phyloP scores from a whole-genome alignment of 2,329 filamentous ascomycete genomes.

The Arthrinium puccinioides region DNA sequence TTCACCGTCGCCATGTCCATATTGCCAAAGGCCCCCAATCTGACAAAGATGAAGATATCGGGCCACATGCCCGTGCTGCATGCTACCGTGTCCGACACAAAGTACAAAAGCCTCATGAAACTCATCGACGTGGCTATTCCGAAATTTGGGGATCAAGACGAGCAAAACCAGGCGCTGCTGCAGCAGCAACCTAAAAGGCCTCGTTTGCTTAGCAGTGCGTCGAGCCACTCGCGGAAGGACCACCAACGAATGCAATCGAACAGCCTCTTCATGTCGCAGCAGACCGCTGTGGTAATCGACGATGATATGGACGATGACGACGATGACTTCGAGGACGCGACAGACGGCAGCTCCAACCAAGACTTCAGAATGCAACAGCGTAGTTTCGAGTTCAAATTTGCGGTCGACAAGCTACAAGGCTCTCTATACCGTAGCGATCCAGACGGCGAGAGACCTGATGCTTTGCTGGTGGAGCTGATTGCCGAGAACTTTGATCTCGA shows the following conservation, averaged over 20 bases:
- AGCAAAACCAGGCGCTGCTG: conserved; percentile 23
- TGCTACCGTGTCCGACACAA: conserved; percentile 84
- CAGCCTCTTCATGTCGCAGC: conserved; percentile 62
- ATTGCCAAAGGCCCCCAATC: conserved; percentile 86
- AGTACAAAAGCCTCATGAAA: conserved; percentile 96
- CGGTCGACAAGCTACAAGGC: conserved; percentile 87
- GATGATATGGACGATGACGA: conserved; percentile 62
- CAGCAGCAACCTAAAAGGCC: conserved; percentile 31
- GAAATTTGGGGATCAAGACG: conserved; percentile 54
- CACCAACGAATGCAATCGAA: conserved; percentile 49
- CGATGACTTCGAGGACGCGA: conserved; percentile 60
- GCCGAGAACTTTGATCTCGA: conserved; percentile 83
- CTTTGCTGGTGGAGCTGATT: conserved; percentile 81
- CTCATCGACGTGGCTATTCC: conserved; percentile 93
- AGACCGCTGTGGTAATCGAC: conserved; percentile 73
- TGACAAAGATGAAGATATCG: conserved; percentile 86
- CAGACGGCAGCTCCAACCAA: conserved; percentile 46
- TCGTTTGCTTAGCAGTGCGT: conserved; percentile 37
- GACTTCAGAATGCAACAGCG: conserved; percentile 74
- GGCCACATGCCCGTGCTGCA: conserved; percentile 89
- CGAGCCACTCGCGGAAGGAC: conserved; percentile 35
- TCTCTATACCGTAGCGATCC: conserved; percentile 85
- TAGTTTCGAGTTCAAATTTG: conserved; percentile 94
- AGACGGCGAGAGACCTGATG: conserved; percentile 66
- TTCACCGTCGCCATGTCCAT: conserved; percentile 96